Evolutionary conservation across 2,329 filamentous ascomycete genomes (phyloP).

Genomic region (Diaporthe sp.): DNA sequence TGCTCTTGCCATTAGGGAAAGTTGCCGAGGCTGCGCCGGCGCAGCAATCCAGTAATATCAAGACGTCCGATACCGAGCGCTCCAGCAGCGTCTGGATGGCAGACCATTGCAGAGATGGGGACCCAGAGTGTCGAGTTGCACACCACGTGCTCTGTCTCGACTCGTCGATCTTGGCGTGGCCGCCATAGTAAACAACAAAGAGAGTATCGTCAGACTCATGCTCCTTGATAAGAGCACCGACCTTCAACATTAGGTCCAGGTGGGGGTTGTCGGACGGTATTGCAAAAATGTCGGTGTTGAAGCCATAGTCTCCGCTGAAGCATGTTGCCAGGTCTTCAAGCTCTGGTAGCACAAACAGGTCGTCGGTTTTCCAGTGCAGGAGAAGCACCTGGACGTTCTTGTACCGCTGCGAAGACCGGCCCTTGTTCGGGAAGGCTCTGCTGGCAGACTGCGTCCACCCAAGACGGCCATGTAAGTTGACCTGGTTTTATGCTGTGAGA

Average conservation of each 20-base stretch:
- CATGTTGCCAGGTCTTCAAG: constrained; percentile 69
- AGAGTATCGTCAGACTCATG: constrained; percentile 68
- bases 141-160: constrained; percentile 73
- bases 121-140: constrained; percentile 65
- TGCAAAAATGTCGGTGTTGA: constrained; percentile 69
- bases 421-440: constrained; percentile 69
- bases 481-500: background rate
- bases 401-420: constrained; percentile 66
- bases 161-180: constrained; percentile 71
- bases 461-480: constrained; percentile 36
- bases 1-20: constrained; percentile 69
- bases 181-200: constrained; percentile 71
- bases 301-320: constrained; percentile 67
- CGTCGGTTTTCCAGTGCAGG: constrained; percentile 70
- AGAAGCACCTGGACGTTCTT: constrained; percentile 67
- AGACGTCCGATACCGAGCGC: constrained; percentile 68
- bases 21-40: constrained; percentile 72
- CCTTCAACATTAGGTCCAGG: constrained; percentile 69
- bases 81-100: constrained; percentile 72
- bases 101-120: constrained; percentile 72
- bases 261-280: constrained; percentile 72
- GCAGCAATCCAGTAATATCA: constrained; percentile 72
- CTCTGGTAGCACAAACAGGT: constrained; percentile 70
- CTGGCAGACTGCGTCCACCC: constrained; percentile 60
- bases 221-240: constrained; percentile 69